Evolutionary conservation across 2,329 filamentous ascomycete species (phyloP).

Genomic region (Pseudopithomyces chartarum): DNA sequence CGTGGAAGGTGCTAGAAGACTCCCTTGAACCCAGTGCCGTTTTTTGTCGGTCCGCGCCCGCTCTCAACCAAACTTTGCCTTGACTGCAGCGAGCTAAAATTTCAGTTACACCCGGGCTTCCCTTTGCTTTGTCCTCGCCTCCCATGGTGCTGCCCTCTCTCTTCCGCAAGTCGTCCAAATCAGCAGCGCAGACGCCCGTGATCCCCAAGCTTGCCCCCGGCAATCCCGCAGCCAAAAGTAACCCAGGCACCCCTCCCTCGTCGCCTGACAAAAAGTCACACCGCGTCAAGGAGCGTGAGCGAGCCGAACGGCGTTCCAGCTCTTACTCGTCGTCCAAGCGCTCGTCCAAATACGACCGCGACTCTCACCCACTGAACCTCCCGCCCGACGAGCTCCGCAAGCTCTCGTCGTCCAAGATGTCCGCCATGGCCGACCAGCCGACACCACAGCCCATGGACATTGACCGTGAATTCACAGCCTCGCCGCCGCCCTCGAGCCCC

Average conservation of each 20-base stretch:
- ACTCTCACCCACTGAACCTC: conserved; percentile 87
- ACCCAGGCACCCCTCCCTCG: conserved; percentile 39
- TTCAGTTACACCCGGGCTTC: conserved; percentile 34
- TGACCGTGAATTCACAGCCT: conserved; percentile 67
- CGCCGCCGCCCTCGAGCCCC: conserved; percentile 58
- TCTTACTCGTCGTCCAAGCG: conserved; percentile 43
- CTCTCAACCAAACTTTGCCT: conserved; percentile 34
- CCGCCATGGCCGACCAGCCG: conserved; percentile 60
- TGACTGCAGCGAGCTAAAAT: conserved; percentile 28
- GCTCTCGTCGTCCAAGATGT: conserved; percentile 71
- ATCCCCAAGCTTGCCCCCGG: conserved; percentile 28
- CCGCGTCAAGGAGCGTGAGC: conserved; percentile 39
- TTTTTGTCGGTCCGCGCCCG: conserved; percentile 30
- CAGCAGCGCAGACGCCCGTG: conserved; percentile 37
- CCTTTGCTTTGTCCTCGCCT: conserved; percentile 27
- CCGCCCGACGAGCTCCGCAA: conserved; percentile 86
- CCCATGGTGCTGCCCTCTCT: conserved; percentile 46
- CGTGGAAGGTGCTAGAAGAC: conserved; percentile 43
- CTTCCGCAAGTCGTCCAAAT: conserved; percentile 44
- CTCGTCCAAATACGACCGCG: conserved; percentile 58
- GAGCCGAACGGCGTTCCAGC: conserved; percentile 30
- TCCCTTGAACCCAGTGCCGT: conserved; percentile 26
- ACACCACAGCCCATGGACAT: conserved; percentile 73
- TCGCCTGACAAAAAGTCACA: conserved; percentile 46
- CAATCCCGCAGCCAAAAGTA: conserved; percentile 23